Percentiles rank a stretch among this genome's conserved stretches.
Conservation (phyloP, 352 stramenopile genomes). For the Phytopythium oedochilum region DNA sequence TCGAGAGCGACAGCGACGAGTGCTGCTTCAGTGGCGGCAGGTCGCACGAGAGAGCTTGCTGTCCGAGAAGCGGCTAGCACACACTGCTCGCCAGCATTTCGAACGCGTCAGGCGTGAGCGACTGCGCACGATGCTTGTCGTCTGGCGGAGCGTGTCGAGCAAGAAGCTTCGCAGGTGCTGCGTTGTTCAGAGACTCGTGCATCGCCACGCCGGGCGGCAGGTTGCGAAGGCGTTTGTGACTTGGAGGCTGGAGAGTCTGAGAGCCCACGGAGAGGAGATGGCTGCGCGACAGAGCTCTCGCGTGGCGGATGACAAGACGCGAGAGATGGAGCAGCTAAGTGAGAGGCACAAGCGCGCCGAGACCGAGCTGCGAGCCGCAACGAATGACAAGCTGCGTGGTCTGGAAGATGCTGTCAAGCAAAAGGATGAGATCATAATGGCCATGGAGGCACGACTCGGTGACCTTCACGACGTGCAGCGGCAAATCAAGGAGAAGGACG, state of each 20-base stretch:
- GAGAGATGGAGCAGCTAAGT: slow-evolving; percentile 5
- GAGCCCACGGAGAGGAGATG: not conserved
- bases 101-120: not conserved
- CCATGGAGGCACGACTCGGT: slow-evolving; percentile 10
- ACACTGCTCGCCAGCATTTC: not conserved
- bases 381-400: slow-evolving; percentile 16
- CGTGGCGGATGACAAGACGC: not conserved
- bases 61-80: not conserved
- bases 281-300: not conserved
- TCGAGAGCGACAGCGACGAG: not conserved
- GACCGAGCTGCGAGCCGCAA: slow-evolving; percentile 5
- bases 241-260: not conserved
- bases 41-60: not conserved
- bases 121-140: not conserved
- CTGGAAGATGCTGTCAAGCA: slow-evolving; percentile 15
- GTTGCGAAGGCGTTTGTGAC: not conserved
- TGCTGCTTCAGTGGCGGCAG: not conserved
- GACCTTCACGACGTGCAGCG: not conserved
- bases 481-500: slow-evolving; percentile 20
- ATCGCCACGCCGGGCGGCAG: not conserved
- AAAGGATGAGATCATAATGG: slow-evolving; percentile 19
- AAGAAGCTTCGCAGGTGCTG: not conserved
- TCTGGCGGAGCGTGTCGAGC: not conserved
- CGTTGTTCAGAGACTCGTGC: not conserved
- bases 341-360: slow-evolving; percentile 9